These are phyloP conservation scores for Ogataea minuta DNA, from an alignment of 805 yeast genomes.

Conservation along the genomic window DNA sequence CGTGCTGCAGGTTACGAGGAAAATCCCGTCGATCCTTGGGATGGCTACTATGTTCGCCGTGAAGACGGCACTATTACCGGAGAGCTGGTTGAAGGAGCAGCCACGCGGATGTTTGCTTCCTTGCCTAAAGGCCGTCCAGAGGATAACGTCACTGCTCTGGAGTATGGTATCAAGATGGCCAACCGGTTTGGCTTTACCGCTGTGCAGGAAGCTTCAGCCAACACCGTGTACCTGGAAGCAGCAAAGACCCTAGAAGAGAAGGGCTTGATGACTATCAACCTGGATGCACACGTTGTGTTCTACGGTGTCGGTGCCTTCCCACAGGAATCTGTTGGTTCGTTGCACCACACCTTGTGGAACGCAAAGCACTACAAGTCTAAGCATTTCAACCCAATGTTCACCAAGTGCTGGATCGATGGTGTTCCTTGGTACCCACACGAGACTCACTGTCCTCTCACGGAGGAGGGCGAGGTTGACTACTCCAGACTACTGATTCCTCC, in stretches of 20 bases:
- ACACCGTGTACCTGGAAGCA: conserved; percentile 27
- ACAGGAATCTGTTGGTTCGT: conserved; percentile 24
- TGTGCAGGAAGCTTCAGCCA: conserved; percentile 30
- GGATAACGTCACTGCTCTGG: conserved; percentile 23
- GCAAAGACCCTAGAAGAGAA: conserved; percentile 24
- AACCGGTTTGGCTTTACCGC: conserved; percentile 29
- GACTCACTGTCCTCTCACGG: conserved; percentile 24
- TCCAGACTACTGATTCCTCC: conserved; percentile 25
- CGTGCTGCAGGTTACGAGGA: conserved; percentile 31
- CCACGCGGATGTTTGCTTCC: conserved; percentile 23
- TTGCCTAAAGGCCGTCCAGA: conserved; percentile 25
- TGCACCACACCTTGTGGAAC: conserved; percentile 24
- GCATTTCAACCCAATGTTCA: conserved; percentile 27
- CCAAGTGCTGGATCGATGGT: conserved; percentile 30
- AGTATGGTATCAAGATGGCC: conserved; percentile 28
- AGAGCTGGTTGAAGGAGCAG: conserved; percentile 30
- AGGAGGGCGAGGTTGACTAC: conserved; percentile 23
- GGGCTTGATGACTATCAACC: conserved; percentile 22
- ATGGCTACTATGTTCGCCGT: conserved; percentile 27
- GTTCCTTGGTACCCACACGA: conserved; percentile 30
- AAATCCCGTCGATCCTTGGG: conserved; percentile 28
- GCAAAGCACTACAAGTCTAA: conserved; percentile 25
- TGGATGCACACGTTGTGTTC: conserved; percentile 28
- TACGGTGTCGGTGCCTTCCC: conserved; percentile 30
- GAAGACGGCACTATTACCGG: conserved; percentile 31